phyloP scores from a whole-genome alignment of 352 stramenopile genomes.

The Pythium brassicae region DNA sequence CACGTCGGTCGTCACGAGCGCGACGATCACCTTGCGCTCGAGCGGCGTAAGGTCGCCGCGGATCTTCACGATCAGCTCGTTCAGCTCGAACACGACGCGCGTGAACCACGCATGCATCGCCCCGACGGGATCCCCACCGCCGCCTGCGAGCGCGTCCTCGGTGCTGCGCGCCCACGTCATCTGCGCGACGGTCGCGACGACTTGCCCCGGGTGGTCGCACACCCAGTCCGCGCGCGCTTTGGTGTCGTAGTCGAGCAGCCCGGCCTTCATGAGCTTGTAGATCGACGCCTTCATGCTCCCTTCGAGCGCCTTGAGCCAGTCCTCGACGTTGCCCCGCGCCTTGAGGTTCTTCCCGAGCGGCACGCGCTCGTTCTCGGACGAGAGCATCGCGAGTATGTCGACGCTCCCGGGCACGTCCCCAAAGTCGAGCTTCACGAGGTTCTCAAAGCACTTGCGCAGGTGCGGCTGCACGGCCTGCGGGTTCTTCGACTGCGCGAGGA shows the following conservation, averaged over 20 bases:
- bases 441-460: slow-evolving; percentile 94
- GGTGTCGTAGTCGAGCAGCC: slow-evolving; percentile 88
- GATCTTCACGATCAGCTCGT: slow-evolving; percentile 92
- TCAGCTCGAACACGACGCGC: slow-evolving; percentile 79
- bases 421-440: slow-evolving; percentile 79
- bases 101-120: slow-evolving; percentile 71
- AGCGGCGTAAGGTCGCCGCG: slow-evolving; percentile 84
- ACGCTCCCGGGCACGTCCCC: slow-evolving; percentile 74
- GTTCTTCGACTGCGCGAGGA: slow-evolving; percentile 93
- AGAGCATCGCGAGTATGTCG: slow-evolving; percentile 94
- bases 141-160: slow-evolving; percentile 66
- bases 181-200: slow-evolving; percentile 91
- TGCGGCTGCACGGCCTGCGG: slow-evolving; percentile 93
- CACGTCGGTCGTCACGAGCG: slow-evolving; percentile 91
- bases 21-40: slow-evolving; percentile 91
- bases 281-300: slow-evolving; percentile 90
- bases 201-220: slow-evolving; percentile 87
- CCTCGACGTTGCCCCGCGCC: slow-evolving; percentile 84
- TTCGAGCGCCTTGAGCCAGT: slow-evolving; percentile 87
- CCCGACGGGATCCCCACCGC: slow-evolving; percentile 23
- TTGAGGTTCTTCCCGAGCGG: slow-evolving; percentile 91
- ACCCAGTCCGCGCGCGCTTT: slow-evolving; percentile 84
- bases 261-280: slow-evolving; percentile 91
- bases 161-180: slow-evolving; percentile 92
- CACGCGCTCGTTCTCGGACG: slow-evolving; percentile 85